Conservation (phyloP, 2,329 filamentous ascomycete genomes). For the Fusarium globosum region DNA sequence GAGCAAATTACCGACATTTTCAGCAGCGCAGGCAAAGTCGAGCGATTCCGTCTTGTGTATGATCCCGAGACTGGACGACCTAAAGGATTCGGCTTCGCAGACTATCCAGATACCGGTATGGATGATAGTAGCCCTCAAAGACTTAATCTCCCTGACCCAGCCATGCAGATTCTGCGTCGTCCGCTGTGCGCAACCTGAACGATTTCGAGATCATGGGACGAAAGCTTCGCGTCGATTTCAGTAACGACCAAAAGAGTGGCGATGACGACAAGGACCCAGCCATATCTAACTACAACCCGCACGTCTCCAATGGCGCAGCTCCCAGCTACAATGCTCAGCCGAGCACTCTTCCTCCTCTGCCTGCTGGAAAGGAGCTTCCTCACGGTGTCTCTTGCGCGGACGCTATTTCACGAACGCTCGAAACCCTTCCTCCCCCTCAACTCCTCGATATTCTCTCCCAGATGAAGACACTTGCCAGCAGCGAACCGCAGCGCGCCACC, state of each 20-base stretch:
- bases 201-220: constrained; percentile 95
- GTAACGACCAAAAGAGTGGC: constrained; percentile 85
- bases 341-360: constrained; percentile 79
- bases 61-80: constrained; percentile 94
- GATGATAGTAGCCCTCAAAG: constrained; percentile 9
- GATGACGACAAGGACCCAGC: constrained; percentile 58
- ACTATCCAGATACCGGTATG: constrained; percentile 89
- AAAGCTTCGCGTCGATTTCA: constrained; percentile 95
- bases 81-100: constrained; percentile 96
- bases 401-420: constrained; percentile 90
- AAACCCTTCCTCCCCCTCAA: constrained; percentile 85
- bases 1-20: constrained; percentile 97
- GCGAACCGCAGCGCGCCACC: constrained; percentile 83
- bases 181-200: constrained; percentile 94
- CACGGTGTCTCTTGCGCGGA: constrained; percentile 86
- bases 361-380: constrained; percentile 84
- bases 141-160: constrained; percentile 27
- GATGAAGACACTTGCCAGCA: constrained; percentile 90
- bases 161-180: constrained; percentile 78
- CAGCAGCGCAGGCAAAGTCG: constrained; percentile 86
- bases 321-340: constrained; percentile 50
- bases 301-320: constrained; percentile 50
- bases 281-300: constrained; percentile 39
- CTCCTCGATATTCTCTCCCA: constrained; percentile 93
- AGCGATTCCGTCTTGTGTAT: constrained; percentile 93